Conservation (phyloP, 495 filamentous ascomycete genomes). For the Amorphotheca resinae region DNA sequence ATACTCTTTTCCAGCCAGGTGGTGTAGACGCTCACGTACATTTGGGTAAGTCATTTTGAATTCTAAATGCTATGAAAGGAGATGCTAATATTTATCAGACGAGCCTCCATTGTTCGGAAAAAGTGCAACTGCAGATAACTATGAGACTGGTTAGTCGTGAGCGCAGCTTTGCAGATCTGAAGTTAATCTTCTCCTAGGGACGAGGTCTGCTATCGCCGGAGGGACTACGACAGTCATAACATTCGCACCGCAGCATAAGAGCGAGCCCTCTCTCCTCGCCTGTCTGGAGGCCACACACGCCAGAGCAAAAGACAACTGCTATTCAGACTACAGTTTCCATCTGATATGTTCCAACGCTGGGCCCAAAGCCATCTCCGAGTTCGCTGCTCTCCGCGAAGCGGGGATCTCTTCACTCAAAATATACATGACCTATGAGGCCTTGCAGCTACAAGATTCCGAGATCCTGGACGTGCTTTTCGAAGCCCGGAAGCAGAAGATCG, state of each 20-base stretch:
- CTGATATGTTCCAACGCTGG: slow-evolving; percentile 43
- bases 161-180: not conserved
- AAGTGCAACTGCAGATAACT: slow-evolving; percentile 35
- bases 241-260: slow-evolving; percentile 43
- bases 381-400: slow-evolving; percentile 31
- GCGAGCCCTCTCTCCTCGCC: slow-evolving; percentile 33
- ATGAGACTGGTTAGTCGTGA: slow-evolving; percentile 27
- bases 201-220: slow-evolving; percentile 44
- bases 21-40: slow-evolving; percentile 36
- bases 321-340: slow-evolving; percentile 52
- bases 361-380: slow-evolving; percentile 27
- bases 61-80: not conserved
- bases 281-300: slow-evolving; percentile 36
- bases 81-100: slow-evolving; percentile 1
- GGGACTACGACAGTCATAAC: slow-evolving; percentile 48
- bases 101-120: slow-evolving; percentile 37
- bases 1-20: slow-evolving; percentile 27
- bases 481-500: slow-evolving; percentile 34
- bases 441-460: slow-evolving; percentile 42
- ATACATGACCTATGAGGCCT: slow-evolving; percentile 51
- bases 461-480: slow-evolving; percentile 42
- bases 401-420: slow-evolving; percentile 48
- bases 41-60: slow-evolving; percentile 12
- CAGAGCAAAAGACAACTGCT: slow-evolving; percentile 33
- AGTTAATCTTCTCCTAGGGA: slow-evolving; percentile 22